These are phyloP conservation scores for Aaosphaeria arxii DNA, from an alignment of 2,329 filamentous ascomycete species.

Conservation along the genomic window DNA sequence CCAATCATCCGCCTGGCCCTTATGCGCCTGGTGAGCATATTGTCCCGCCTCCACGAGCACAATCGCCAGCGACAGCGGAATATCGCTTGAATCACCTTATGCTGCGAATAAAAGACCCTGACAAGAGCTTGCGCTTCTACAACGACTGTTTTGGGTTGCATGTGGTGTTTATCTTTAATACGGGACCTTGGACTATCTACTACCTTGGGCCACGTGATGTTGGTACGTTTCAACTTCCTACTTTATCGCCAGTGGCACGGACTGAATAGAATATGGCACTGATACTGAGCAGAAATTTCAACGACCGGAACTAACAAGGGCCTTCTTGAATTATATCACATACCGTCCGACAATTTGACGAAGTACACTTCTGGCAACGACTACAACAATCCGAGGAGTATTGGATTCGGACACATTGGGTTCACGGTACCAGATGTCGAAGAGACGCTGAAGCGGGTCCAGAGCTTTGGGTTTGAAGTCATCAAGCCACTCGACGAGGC, in stretches of 20 bases:
- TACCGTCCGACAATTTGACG: conserved; percentile 18
- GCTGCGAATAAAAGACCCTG: conserved; percentile 30
- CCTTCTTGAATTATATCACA: conserved; percentile 30
- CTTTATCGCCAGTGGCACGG: neutral
- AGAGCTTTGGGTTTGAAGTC: conserved; percentile 20
- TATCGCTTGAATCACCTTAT: conserved; percentile 33
- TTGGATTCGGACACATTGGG: conserved; percentile 35
- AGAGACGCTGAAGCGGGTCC: conserved; percentile 17
- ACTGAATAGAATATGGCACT: neutral
- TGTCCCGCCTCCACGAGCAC: conserved; percentile 19
- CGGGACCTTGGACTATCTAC: conserved; percentile 33
- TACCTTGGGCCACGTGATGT: conserved; percentile 29
- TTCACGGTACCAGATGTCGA: conserved; percentile 33
- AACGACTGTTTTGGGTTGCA: conserved; percentile 33
- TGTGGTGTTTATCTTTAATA: conserved; percentile 33
- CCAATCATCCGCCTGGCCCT: conserved; percentile 18
- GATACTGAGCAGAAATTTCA: conserved; percentile 8
- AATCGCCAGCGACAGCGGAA: conserved; percentile 20
- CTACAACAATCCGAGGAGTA: conserved; percentile 9
- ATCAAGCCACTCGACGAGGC: conserved; percentile 27
- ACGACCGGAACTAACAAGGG: conserved; percentile 22
- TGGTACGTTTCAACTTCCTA: conserved; percentile 6
- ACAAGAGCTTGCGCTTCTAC: conserved; percentile 27
- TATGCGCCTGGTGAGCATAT: conserved; percentile 21
- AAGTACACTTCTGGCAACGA: conserved; percentile 27